phyloP scores from a whole-genome alignment of 2,329 filamentous ascomycete genomes.

The Fusarium multiceps region DNA sequence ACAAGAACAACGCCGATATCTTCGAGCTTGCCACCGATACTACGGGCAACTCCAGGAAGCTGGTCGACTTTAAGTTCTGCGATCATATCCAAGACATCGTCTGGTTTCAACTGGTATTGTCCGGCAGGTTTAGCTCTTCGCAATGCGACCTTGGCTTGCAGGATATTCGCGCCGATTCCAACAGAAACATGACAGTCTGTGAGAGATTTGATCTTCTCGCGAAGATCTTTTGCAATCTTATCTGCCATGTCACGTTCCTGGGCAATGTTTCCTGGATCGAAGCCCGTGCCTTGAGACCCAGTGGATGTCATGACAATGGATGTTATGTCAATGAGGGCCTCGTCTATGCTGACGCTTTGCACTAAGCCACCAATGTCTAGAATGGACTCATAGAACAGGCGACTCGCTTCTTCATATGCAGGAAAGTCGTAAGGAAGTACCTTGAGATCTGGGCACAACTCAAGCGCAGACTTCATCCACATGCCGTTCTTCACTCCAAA shows the following conservation, averaged over 20 bases:
- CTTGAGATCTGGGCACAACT: constrained; percentile 86
- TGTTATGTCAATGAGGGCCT: constrained; percentile 89
- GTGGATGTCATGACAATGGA: constrained; percentile 72
- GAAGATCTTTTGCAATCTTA: constrained; percentile 71
- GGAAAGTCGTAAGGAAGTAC: constrained; percentile 96
- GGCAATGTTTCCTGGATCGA: constrained; percentile 76
- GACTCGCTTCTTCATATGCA: constrained; percentile 92
- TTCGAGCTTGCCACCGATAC: constrained; percentile 87
- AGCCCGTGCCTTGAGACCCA: constrained; percentile 71
- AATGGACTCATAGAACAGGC: constrained; percentile 86
- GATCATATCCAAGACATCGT: constrained; percentile 81
- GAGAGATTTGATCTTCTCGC: constrained; percentile 75
- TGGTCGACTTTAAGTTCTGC: constrained; percentile 81
- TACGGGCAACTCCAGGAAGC: constrained; percentile 92
- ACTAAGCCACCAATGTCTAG: constrained; percentile 83
- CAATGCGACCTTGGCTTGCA: constrained; percentile 90
- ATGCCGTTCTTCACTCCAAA: constrained; percentile 96
- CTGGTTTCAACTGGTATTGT: constrained; percentile 87
- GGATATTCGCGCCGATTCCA: constrained; percentile 89
- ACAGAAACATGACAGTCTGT: constrained; percentile 92
- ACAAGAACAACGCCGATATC: constrained; percentile 86
- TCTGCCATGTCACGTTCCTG: constrained; percentile 84
- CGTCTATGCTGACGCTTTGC: constrained; percentile 97
- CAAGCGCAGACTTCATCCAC: constrained; percentile 96
- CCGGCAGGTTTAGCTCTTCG: constrained; percentile 94